A percentile compares a stretch with the other conserved stretches of the same genome.
These are phyloP conservation scores for Aspergillus luchuensis DNA, from an alignment of 2,329 filamentous ascomycete genomes.

Conservation along the genomic window DNA sequence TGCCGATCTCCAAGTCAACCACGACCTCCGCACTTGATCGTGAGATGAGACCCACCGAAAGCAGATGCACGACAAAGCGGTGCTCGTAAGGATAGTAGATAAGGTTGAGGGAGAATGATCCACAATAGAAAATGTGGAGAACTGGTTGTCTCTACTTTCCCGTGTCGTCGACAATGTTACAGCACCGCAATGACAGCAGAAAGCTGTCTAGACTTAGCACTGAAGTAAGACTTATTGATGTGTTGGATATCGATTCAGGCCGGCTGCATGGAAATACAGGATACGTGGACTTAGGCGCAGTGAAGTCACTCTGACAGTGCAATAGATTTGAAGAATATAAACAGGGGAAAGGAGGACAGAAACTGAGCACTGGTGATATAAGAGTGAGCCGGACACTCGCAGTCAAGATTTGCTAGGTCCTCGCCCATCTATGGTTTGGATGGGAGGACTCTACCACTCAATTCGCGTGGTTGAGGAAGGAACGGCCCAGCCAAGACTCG, in stretches of 20 bases:
- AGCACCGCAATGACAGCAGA: not conserved
- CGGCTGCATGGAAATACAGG: constrained; percentile 3
- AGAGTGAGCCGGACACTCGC: not conserved
- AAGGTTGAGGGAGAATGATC: not conserved
- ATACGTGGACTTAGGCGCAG: not conserved
- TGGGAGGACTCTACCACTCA: not conserved
- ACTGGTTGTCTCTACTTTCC: not conserved
- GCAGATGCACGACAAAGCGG: not conserved
- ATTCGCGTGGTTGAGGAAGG: not conserved
- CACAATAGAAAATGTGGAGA: not conserved
- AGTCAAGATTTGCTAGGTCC: not conserved
- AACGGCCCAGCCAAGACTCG: not conserved
- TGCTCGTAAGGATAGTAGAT: not conserved
- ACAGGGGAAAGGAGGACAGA: too few relatives aligned
- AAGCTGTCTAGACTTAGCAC: not conserved
- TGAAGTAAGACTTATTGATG: not conserved
- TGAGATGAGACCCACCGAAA: not conserved
- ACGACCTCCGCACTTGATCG: not conserved
- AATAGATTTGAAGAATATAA: not conserved
- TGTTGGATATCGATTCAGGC: constrained; percentile 1
- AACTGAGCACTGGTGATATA: not conserved
- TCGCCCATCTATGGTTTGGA: not conserved
- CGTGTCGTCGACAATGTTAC: not conserved
- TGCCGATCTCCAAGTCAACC: not conserved
- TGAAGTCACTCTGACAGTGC: constrained; percentile 8